A percentile compares a stretch with the other conserved stretches of the same genome.
Conservation (phyloP, 208 protist genomes). For the Trypanosoma boissoni region DNA sequence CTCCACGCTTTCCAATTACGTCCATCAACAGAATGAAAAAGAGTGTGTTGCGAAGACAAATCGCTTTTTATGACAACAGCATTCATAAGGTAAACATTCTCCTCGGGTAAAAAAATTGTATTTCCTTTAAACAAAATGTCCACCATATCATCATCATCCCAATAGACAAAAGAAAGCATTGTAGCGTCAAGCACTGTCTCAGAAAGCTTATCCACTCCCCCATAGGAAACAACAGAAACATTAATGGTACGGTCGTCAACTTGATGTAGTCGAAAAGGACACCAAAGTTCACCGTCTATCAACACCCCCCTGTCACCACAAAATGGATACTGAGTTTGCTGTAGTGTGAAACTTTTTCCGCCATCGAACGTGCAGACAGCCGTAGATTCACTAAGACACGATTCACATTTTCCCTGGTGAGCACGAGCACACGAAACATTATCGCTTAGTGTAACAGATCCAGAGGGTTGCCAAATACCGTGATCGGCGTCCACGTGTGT, state of each 20-base stretch:
- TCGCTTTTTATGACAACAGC: slow-evolving; percentile 31
- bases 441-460: slow-evolving; percentile 28
- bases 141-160: slow-evolving; percentile 16
- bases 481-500: slow-evolving; percentile 7
- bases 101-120: slow-evolving; percentile 28
- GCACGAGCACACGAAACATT: slow-evolving; percentile 32
- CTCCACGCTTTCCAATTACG: slow-evolving; percentile 30
- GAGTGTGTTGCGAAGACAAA: slow-evolving; percentile 15
- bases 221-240: slow-evolving; percentile 20
- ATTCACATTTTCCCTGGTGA: slow-evolving; percentile 8
- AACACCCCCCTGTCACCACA: slow-evolving; percentile 51
- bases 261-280: slow-evolving; percentile 18
- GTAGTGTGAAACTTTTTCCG: slow-evolving; percentile 33
- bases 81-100: slow-evolving; percentile 44
- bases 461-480: slow-evolving; percentile 31
- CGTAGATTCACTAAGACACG: slow-evolving; percentile 21
- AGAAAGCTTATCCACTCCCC: slow-evolving; percentile 7
- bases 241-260: slow-evolving; percentile 19
- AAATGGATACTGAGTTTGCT: slow-evolving; percentile 34
- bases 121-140: slow-evolving; percentile 50
- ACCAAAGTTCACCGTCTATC: slow-evolving; percentile 45
- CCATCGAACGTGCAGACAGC: slow-evolving; percentile 56
- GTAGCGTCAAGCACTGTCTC: slow-evolving; percentile 12
- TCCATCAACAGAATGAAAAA: slow-evolving; percentile 40
- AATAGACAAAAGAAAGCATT: slow-evolving; percentile 19